Conservation (phyloP, 352 stramenopile genomes). For the Phytopythium boreale region DNA sequence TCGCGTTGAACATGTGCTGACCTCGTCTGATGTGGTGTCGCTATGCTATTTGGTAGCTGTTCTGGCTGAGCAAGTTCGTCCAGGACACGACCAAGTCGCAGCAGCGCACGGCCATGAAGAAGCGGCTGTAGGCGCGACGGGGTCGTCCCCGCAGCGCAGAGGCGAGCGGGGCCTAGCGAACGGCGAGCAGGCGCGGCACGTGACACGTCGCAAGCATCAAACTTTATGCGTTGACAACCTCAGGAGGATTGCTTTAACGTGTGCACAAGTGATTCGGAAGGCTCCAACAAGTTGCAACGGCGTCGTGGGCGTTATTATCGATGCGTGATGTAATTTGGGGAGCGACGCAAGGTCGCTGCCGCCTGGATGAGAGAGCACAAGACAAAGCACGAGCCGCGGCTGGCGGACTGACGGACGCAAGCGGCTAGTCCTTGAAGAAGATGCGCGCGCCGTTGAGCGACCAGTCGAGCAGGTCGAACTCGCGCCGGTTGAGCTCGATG, state of each 20-base stretch:
- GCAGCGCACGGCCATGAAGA: constrained; percentile 33
- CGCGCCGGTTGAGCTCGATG: constrained; percentile 83
- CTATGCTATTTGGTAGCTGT: too few relatives aligned
- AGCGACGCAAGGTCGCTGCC: neutral
- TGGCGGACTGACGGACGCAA: too few relatives aligned
- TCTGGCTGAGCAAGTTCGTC: constrained; percentile 65
- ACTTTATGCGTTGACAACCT: too few relatives aligned
- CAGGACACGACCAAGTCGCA: constrained; percentile 48
- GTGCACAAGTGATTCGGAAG: too few relatives aligned
- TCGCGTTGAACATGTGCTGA: neutral
- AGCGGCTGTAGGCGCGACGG: constrained; percentile 44
- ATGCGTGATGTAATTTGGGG: neutral
- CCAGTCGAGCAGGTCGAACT: constrained; percentile 90
- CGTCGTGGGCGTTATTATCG: neutral
- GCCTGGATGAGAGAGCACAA: neutral
- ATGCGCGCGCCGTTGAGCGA: constrained; percentile 89
- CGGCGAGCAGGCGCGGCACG: too few relatives aligned
- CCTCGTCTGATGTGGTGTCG: too few relatives aligned
- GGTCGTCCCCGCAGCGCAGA: too few relatives aligned
- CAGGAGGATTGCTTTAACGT: too few relatives aligned
- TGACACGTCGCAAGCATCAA: too few relatives aligned
- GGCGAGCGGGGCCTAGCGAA: too few relatives aligned
- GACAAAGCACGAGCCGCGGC: too few relatives aligned
- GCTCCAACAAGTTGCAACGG: too few relatives aligned
- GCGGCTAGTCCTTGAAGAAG: constrained; percentile 88